phyloP scores from a whole-genome alignment of 305 asterid genomes.

The Caryopteris hybrid region DNA sequence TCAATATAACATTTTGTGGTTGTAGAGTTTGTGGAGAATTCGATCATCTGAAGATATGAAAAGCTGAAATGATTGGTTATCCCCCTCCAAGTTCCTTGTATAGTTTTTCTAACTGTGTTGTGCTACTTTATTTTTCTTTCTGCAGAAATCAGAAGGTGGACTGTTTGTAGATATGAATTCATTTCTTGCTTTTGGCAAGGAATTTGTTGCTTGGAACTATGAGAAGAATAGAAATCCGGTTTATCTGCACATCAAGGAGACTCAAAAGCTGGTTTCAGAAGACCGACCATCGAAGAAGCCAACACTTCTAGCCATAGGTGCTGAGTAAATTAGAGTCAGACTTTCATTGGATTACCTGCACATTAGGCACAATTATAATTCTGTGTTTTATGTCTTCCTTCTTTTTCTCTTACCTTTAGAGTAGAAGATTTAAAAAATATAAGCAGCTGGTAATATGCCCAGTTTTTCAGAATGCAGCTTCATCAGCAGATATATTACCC shows the following conservation, averaged over 20 bases:
- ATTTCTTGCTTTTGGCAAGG: slow-evolving; percentile 94
- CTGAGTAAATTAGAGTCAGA: neutral
- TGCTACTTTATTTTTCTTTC: slow-evolving; percentile 7
- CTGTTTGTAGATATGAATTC: slow-evolving; percentile 85
- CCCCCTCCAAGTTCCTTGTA: neutral
- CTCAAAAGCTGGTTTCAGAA: slow-evolving; percentile 60
- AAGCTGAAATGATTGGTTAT: neutral
- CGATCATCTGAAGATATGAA: neutral
- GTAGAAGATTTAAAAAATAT: neutral
- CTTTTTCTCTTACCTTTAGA: neutral
- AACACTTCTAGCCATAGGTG: slow-evolving; percentile 93
- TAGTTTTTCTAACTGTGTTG: neutral
- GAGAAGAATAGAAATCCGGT: slow-evolving; percentile 88
- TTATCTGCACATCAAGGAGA: slow-evolving; percentile 82
- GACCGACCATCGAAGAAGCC: slow-evolving; percentile 96
- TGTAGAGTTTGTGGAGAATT: neutral
- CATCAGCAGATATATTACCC: neutral
- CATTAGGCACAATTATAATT: neutral
- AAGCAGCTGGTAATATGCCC: neutral
- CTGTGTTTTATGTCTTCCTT: neutral
- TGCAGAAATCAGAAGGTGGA: slow-evolving; percentile 90
- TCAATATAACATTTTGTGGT: neutral
- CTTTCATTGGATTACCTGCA: neutral
- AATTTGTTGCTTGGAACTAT: slow-evolving; percentile 83
- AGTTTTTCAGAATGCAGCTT: neutral